These are phyloP conservation scores for Fusarium anthophilum DNA, from an alignment of 2,329 filamentous ascomycete species.

Conservation along the genomic window DNA sequence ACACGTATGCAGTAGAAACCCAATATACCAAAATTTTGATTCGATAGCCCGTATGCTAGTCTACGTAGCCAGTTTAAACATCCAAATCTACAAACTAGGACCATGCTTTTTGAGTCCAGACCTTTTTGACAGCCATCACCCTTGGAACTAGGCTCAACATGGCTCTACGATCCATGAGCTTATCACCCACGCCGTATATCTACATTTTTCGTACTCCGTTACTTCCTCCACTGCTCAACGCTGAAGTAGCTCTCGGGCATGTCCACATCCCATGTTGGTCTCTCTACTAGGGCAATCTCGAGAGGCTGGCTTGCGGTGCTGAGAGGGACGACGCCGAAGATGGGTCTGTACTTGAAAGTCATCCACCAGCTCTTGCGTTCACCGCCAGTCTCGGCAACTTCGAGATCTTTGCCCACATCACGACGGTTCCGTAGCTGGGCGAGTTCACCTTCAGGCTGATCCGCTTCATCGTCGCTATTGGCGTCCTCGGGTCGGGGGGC, in stretches of 20 bases:
- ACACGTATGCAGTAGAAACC: conserved; percentile 22
- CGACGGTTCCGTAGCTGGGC: conserved; percentile 47
- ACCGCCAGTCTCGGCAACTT: conserved; percentile 36
- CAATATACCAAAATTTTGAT: conserved; percentile 15
- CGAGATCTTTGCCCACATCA: conserved; percentile 29
- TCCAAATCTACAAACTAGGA: conserved; percentile 32
- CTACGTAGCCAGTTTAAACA: conserved; percentile 27
- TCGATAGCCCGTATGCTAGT: conserved; percentile 25
- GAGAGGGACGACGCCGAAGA: conserved; percentile 75
- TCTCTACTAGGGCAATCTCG: conserved; percentile 89
- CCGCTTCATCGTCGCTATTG: conserved; percentile 52
- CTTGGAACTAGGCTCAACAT: conserved; percentile 11
- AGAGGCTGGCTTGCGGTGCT: conserved; percentile 54
- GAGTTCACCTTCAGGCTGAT: conserved; percentile 47
- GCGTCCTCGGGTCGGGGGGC: conserved; percentile 48
- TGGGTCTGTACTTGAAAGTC: conserved; percentile 94
- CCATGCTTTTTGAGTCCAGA: conserved; percentile 11
- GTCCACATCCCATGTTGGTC: conserved; percentile 85
- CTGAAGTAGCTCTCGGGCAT: conserved; percentile 76
- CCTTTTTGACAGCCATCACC: conserved; percentile 14
- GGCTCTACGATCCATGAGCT: not conserved
- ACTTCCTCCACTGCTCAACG: conserved; percentile 62
- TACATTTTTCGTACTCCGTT: conserved; percentile 17
- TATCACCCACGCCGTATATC: not conserved
- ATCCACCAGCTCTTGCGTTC: conserved; percentile 70